Percentiles rank a stretch among this genome's conserved stretches.
These are phyloP conservation scores for Pichia sp. DNA, from an alignment of 1,139 yeast species.

Conservation along the genomic window DNA sequence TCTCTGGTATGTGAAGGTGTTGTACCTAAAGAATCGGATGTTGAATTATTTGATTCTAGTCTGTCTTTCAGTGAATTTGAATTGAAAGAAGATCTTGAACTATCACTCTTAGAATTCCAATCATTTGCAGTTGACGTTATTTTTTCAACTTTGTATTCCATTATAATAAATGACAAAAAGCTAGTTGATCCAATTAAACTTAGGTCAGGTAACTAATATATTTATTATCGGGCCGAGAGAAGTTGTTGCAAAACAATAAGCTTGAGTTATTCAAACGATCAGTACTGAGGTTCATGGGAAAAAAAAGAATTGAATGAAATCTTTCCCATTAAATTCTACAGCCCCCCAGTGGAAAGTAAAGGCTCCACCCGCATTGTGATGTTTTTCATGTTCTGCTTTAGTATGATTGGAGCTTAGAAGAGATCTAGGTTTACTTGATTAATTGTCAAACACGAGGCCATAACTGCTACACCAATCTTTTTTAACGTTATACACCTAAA, in stretches of 20 bases:
- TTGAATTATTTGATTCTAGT: background rate
- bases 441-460: background rate
- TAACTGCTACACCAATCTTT: too few relatives aligned
- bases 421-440: background rate
- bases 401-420: background rate
- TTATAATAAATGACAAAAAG: background rate
- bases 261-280: too few relatives aligned
- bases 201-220: too few relatives aligned
- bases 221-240: too few relatives aligned
- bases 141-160: background rate
- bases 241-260: too few relatives aligned
- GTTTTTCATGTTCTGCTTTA: background rate
- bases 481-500: background rate
- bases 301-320: background rate
- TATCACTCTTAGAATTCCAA: background rate
- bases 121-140: background rate
- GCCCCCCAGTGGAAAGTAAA: background rate
- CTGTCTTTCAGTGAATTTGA: background rate
- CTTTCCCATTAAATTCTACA: background rate
- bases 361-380: background rate
- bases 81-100: background rate
- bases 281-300: too few relatives aligned
- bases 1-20: slow-evolving; percentile 2
- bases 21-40: background rate
- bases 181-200: background rate